These are phyloP conservation scores for Anaeramoeba flamelloides DNA, from an alignment of 78 protist species.

Conservation along the genomic window DNA sequence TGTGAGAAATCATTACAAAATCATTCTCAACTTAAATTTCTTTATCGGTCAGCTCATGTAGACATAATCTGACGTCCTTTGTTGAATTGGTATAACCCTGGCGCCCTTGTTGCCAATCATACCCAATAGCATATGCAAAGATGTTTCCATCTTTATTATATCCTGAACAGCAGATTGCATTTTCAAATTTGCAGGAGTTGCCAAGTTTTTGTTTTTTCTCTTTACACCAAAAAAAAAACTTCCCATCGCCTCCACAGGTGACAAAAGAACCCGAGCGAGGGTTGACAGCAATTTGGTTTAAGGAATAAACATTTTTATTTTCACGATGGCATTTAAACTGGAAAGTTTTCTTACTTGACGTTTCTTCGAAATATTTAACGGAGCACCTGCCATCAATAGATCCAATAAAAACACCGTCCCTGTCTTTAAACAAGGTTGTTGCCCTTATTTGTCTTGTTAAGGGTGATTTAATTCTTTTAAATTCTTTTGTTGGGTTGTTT, in stretches of 20 bases:
- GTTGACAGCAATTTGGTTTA: conserved; percentile 58
- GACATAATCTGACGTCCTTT: too few species aligned
- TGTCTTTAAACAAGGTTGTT: neutral
- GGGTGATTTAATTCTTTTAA: neutral
- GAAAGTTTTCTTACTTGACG: conserved; percentile 25
- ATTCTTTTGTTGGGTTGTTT: too few species aligned
- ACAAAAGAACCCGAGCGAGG: conserved; percentile 60
- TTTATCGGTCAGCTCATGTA: too few species aligned
- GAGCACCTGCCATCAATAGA: conserved; percentile 76
- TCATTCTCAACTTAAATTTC: too few species aligned
- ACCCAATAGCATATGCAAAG: conserved; percentile 62
- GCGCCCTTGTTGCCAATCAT: conserved; percentile 79
- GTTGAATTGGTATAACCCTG: too few species aligned
- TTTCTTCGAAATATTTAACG: conserved; percentile 50
- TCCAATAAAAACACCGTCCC: conserved; percentile 64
- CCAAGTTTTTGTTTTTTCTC: conserved; percentile 7
- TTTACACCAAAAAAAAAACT: conserved; percentile 61
- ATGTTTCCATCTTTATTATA: conserved; percentile 49
- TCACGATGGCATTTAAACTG: conserved; percentile 83
- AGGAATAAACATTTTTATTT: conserved; percentile 31
- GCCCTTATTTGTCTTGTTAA: neutral
- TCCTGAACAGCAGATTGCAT: conserved; percentile 32
- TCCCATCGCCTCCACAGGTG: conserved; percentile 74
- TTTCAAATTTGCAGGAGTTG: neutral
- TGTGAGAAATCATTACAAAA: too few species aligned